Percentiles rank a stretch among this genome's conserved stretches.
phyloP scores from a whole-genome alignment of 2,329 filamentous ascomycete species.

The Basipetospora chlamydospora region DNA sequence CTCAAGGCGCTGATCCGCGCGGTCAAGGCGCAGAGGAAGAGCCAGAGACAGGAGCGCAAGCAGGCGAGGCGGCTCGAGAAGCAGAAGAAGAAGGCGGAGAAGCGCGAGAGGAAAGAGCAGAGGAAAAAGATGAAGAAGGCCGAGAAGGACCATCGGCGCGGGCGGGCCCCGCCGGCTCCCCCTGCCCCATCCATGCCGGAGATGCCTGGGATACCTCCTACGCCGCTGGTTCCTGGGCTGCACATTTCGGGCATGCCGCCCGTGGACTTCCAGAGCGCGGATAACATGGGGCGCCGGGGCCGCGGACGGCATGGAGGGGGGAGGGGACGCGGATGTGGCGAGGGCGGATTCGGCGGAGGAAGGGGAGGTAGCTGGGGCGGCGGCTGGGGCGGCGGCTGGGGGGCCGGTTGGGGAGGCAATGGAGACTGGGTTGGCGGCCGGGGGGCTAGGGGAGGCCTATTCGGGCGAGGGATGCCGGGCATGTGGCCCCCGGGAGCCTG shows the following conservation, averaged over 20 bases:
- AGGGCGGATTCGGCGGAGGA: background rate
- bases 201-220: background rate
- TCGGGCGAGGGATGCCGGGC: background rate
- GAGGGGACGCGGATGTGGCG: too few relatives aligned
- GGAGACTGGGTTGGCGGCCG: background rate
- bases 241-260: constrained; percentile 1
- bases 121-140: constrained; percentile 16
- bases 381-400: background rate
- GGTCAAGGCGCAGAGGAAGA: constrained; percentile 28
- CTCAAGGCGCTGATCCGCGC: constrained; percentile 29
- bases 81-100: constrained; percentile 11
- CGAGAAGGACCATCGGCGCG: constrained; percentile 16
- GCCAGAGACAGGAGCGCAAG: constrained; percentile 16
- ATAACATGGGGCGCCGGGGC: too few relatives aligned
- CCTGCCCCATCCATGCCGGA: constrained; percentile 2
- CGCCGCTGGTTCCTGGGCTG: background rate
- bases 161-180: constrained; percentile 6
- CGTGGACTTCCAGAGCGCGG: constrained; percentile 5
- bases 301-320: too few relatives aligned
- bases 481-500: constrained; percentile 16
- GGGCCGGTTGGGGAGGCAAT: too few relatives aligned
- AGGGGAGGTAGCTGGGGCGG: background rate
- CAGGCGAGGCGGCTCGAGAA: constrained; percentile 17
- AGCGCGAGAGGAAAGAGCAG: constrained; percentile 16
- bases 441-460: background rate